Percentiles rank a stretch among this genome's conserved stretches.
These are phyloP conservation scores for Boletus vermiculosoides DNA, from an alignment of 768 basidiomycete genomes.

Conservation along the genomic window DNA sequence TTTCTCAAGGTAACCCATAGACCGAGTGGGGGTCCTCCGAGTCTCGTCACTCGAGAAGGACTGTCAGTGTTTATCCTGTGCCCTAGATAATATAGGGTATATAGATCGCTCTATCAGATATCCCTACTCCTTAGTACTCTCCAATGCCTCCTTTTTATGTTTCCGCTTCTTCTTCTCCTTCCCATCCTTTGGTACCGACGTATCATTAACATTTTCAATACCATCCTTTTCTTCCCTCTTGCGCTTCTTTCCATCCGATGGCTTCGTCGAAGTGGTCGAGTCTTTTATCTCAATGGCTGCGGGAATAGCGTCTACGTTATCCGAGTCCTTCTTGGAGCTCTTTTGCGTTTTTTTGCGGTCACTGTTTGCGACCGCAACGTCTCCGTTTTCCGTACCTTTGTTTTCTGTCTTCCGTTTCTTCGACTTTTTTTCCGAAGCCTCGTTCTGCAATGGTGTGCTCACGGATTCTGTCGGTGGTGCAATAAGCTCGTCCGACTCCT, in stretches of 20 bases:
- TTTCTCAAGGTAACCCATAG: too few relatives aligned
- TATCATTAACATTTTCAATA: conserved; percentile 8
- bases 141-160: conserved; percentile 7
- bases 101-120: neutral
- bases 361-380: conserved; percentile 3
- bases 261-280: neutral
- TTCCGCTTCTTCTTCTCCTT: conserved; percentile 35
- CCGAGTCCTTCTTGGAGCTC: conserved; percentile 14
- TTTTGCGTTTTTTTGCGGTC: conserved; percentile 30
- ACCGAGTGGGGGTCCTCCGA: too few relatives aligned
- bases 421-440: conserved; percentile 17
- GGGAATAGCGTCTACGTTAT: conserved; percentile 1
- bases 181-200: conserved; percentile 17
- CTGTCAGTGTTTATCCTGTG: neutral
- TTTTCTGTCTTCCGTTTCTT: conserved; percentile 37
- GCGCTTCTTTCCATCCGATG: conserved; percentile 27
- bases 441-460: conserved; percentile 4
- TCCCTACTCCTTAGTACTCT: conserved; percentile 3
- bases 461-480: conserved; percentile 12
- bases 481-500: conserved; percentile 18
- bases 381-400: conserved; percentile 9
- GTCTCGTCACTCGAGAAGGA: too few relatives aligned
- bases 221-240: conserved; percentile 17
- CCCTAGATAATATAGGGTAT: conserved; percentile 2
- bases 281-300: conserved; percentile 16